Conservation (phyloP, 2,329 filamentous ascomycete genomes). For the Aspergillus niger region DNA sequence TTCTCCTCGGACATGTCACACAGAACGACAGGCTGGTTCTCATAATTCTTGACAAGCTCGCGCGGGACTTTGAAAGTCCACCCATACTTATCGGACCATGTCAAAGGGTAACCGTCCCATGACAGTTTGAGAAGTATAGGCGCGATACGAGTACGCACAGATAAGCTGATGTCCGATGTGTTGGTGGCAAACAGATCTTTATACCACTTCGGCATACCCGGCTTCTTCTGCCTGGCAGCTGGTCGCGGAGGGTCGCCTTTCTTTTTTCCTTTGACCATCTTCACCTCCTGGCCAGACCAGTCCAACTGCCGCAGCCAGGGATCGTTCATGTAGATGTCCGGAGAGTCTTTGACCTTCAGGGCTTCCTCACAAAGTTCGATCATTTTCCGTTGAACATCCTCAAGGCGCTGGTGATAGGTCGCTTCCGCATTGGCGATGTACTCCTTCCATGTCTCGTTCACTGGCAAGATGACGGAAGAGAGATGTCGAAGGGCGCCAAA, state of each 20-base stretch:
- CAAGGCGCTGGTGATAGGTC: constrained; percentile 75
- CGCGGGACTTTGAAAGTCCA: constrained; percentile 84
- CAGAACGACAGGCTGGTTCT: constrained; percentile 68
- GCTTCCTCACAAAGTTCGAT: constrained; percentile 75
- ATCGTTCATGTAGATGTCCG: constrained; percentile 72
- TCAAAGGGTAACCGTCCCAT: constrained; percentile 86
- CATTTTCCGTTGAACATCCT: constrained; percentile 76
- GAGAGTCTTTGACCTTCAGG: constrained; percentile 68
- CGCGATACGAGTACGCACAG: constrained; percentile 83
- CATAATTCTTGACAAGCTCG: constrained; percentile 65
- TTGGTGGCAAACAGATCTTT: constrained; percentile 79
- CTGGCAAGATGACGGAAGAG: constrained; percentile 88
- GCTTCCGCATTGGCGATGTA: constrained; percentile 84
- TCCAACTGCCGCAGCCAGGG: constrained; percentile 93
- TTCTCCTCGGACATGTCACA: constrained; percentile 79
- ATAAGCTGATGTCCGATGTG: constrained; percentile 68
- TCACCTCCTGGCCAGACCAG: constrained; percentile 91
- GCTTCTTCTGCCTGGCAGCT: constrained; percentile 83
- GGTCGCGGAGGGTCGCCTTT: constrained; percentile 78
- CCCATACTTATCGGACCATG: constrained; percentile 91
- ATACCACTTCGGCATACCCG: constrained; percentile 95
- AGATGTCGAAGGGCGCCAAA: constrained; percentile 92
- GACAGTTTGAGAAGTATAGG: constrained; percentile 79
- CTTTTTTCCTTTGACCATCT: constrained; percentile 87
- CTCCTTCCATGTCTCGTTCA: constrained; percentile 82